Percentiles rank a stretch among this genome's conserved stretches.
These are phyloP conservation scores for Fonsecaea nubica DNA, from an alignment of 2,329 filamentous ascomycete genomes.

Conservation along the genomic window DNA sequence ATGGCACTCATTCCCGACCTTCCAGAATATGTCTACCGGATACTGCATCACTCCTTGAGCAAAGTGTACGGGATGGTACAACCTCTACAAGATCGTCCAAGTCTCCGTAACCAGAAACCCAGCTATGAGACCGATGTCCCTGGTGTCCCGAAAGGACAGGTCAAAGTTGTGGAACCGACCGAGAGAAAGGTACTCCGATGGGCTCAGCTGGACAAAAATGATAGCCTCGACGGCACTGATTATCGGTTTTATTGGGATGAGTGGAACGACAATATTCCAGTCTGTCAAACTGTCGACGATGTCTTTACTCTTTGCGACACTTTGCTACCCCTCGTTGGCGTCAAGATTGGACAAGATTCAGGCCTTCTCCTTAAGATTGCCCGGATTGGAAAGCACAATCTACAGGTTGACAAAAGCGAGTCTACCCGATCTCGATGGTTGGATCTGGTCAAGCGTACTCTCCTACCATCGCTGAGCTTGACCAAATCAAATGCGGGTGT, in stretches of 20 bases:
- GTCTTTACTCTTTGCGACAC: slow-evolving; percentile 85
- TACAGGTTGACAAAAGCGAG: slow-evolving; percentile 72
- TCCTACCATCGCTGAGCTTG: slow-evolving; percentile 88
- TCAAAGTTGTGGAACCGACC: slow-evolving; percentile 66
- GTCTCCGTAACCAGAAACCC: slow-evolving; percentile 57
- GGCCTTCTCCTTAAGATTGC: slow-evolving; percentile 79
- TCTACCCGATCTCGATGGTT: slow-evolving; percentile 80
- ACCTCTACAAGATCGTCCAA: slow-evolving; percentile 53
- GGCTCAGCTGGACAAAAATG: slow-evolving; percentile 80
- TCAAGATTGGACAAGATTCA: slow-evolving; percentile 86
- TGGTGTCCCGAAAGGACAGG: slow-evolving; percentile 71
- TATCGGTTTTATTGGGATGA: slow-evolving; percentile 98
- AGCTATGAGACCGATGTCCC: slow-evolving; percentile 67
- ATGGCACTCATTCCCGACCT: slow-evolving; percentile 83
- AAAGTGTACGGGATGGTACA: slow-evolving; percentile 69
- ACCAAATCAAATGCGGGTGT: slow-evolving; percentile 82
- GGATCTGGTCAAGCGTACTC: slow-evolving; percentile 77
- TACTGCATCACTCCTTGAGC: slow-evolving; percentile 80
- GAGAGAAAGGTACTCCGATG: slow-evolving; percentile 76
- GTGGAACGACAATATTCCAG: slow-evolving; percentile 89
- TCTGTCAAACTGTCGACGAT: slow-evolving; percentile 90
- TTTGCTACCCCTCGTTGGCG: slow-evolving; percentile 82
- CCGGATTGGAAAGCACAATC: slow-evolving; percentile 80
- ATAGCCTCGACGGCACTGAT: slow-evolving; percentile 73
- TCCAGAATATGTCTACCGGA: slow-evolving; percentile 79